Base-by-base conservation (phyloP, 1,284 basidiomycete species). In the Ceraceosorus bombacis region DNA sequence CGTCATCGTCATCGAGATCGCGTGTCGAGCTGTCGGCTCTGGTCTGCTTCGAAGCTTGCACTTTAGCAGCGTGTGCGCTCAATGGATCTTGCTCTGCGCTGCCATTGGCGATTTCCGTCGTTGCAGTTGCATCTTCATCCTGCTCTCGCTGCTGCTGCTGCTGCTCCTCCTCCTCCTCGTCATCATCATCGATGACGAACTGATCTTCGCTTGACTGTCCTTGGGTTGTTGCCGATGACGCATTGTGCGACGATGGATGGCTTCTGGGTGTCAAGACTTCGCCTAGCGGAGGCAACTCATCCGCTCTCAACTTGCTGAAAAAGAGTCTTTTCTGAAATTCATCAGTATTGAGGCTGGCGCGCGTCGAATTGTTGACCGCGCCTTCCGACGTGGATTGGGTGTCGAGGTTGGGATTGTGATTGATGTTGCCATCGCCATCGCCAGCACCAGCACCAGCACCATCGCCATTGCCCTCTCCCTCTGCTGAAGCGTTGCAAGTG, bases 181-280 rank as follows among this genome's bases (percentile, higher is more conserved):
- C 67, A 5, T 66, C 71, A 40, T 74, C 73, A 39, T 71, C 67
- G 39, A 76, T 70, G 41, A 74, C 71, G 39, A 76, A 76, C 38
- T 74, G 73, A 15, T 63, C 52, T 37, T 63, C 62, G 9, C 57
- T 58, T 5, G 43, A 36, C 10, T 43, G 52, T 48, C 6, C 41
- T 5, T 63, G 43, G 9, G 50, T 39, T 5, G 58, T 43, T 3
- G 62, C 58, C 8, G 58, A 15, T 27, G 60, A 59, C 3, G 61
- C 60, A 12, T 62, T 53, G 0, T n/a, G 8, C 41, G 17, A 27
- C n/a, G 37, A 8, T 17, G 36, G 36, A n/a, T 46, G 43, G 2
- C 10, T 39, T 15, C 17, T 48, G 13, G 13, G 27, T 27, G 9
- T 10, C 49, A 51, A 27, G n/a, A 51, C 13, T 7, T 7, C n/a